phyloP scores from a whole-genome alignment of 495 filamentous ascomycete species.

The Xylaria acuta region DNA sequence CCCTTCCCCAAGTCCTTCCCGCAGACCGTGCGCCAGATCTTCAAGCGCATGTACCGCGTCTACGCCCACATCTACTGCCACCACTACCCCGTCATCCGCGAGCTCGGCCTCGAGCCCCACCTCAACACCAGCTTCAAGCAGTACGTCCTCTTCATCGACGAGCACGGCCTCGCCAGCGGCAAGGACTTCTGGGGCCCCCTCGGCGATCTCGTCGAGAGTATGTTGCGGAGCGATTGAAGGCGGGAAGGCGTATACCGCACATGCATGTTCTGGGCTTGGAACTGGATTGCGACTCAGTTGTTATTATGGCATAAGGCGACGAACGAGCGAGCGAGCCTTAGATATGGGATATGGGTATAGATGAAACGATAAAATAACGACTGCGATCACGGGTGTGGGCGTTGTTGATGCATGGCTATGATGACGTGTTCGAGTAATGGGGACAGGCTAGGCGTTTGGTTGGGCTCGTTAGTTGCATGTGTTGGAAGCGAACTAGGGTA shows the following conservation, averaged over 20 bases:
- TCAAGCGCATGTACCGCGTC: slow-evolving; percentile 97
- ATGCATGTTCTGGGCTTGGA: background rate
- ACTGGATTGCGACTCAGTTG: slow-evolving; percentile 1
- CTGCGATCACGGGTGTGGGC: background rate
- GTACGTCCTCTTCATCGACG: slow-evolving; percentile 95
- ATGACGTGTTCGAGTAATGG: slow-evolving; percentile 24
- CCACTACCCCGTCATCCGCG: slow-evolving; percentile 95
- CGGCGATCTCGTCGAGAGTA: slow-evolving; percentile 94
- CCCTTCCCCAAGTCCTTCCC: slow-evolving; percentile 95
- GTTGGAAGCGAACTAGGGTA: slow-evolving; percentile 32
- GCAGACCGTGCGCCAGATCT: slow-evolving; percentile 85
- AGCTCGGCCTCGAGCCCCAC: slow-evolving; percentile 94
- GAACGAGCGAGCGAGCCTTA: slow-evolving; percentile 1
- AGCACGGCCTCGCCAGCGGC: slow-evolving; percentile 84
- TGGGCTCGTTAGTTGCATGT: slow-evolving; percentile 30
- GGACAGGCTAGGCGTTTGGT: slow-evolving; percentile 36
- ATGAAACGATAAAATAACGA: background rate
- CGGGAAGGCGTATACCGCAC: background rate
- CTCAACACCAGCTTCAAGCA: slow-evolving; percentile 99
- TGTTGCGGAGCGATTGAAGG: slow-evolving; percentile 87
- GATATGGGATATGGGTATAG: slow-evolving; percentile 1
- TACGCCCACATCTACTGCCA: slow-evolving; percentile 99
- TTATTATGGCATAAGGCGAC: background rate
- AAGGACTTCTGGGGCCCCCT: slow-evolving; percentile 99
- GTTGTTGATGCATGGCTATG: slow-evolving; percentile 18